Evolutionary conservation across 208 protist genomes (phyloP).

Genomic region (Leishmania braziliensis): DNA sequence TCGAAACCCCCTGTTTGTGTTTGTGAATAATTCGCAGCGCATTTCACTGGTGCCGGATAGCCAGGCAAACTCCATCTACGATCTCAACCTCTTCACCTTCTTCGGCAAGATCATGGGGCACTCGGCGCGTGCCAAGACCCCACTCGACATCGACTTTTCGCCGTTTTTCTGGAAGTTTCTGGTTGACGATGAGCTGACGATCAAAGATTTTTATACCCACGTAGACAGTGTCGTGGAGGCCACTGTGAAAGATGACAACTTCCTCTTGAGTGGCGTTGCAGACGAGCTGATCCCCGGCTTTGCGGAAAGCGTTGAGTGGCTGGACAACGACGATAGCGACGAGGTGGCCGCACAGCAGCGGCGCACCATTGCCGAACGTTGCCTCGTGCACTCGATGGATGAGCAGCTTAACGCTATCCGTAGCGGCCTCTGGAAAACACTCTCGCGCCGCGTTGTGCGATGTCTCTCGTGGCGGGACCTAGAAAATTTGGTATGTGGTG

Average conservation of each 20-base stretch:
- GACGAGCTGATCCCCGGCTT: slow-evolving; percentile 87
- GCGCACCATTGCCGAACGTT: slow-evolving; percentile 75
- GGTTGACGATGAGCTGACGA: slow-evolving; percentile 80
- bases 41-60: slow-evolving; percentile 85
- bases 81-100: slow-evolving; percentile 86
- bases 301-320: slow-evolving; percentile 44
- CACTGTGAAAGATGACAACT: slow-evolving; percentile 78
- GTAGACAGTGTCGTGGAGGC: slow-evolving; percentile 87
- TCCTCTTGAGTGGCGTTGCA: slow-evolving; percentile 76
- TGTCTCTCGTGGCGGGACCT: slow-evolving; percentile 88
- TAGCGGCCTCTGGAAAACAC: slow-evolving; percentile 71
- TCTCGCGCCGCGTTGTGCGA: slow-evolving; percentile 83
- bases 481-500: slow-evolving; percentile 82
- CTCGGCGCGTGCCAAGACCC: slow-evolving; percentile 59
- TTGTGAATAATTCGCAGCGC: slow-evolving; percentile 85
- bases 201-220: slow-evolving; percentile 89
- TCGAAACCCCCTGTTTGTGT: slow-evolving; percentile 86
- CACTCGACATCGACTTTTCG: slow-evolving; percentile 88
- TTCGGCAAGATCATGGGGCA: slow-evolving; percentile 92
- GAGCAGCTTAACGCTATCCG: slow-evolving; percentile 83
- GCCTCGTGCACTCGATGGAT: slow-evolving; percentile 89
- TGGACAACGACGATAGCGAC: slow-evolving; percentile 40
- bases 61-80: slow-evolving; percentile 65
- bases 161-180: slow-evolving; percentile 93
- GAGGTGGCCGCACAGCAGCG: slow-evolving; percentile 34